Conservation (phyloP, 2,329 filamentous ascomycete genomes). For the Talaromyces sp. region DNA sequence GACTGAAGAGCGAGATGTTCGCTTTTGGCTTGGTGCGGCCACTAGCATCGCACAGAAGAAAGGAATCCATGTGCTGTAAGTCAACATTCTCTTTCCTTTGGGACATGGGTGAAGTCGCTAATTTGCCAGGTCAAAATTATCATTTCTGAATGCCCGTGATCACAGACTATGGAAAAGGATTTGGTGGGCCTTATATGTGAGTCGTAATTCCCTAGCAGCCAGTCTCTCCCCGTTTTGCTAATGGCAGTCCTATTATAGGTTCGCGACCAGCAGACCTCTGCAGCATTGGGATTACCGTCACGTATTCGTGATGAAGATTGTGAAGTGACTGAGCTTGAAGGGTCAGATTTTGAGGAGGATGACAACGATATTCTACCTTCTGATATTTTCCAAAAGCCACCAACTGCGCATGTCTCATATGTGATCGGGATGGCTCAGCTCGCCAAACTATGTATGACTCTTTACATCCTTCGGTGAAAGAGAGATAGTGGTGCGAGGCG, state of each 20-base stretch:
- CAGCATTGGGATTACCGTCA: slow-evolving; percentile 49
- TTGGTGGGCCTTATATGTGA: slow-evolving; percentile 58
- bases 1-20: slow-evolving; percentile 51
- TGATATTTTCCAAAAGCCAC: slow-evolving; percentile 34
- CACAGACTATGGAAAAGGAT: slow-evolving; percentile 51
- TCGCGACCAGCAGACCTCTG: slow-evolving; percentile 52
- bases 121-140: slow-evolving; percentile 33
- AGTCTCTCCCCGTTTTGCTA: not conserved
- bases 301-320: slow-evolving; percentile 55
- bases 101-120: not conserved
- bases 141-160: slow-evolving; percentile 31
- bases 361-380: slow-evolving; percentile 29
- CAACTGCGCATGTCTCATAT: slow-evolving; percentile 36
- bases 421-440: slow-evolving; percentile 45
- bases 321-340: slow-evolving; percentile 45
- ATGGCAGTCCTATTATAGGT: slow-evolving; percentile 35
- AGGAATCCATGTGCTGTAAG: slow-evolving; percentile 41
- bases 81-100: not conserved
- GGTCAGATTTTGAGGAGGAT: slow-evolving; percentile 42
- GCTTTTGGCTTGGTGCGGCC: slow-evolving; percentile 56
- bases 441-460: slow-evolving; percentile 37
- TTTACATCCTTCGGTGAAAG: slow-evolving; percentile 1
- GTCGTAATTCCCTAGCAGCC: slow-evolving; percentile 1
- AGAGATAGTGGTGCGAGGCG: no score
- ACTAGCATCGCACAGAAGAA: slow-evolving; percentile 56